Conservation (phyloP, 371 early-diverging fungal genomes). For the Zychaea mexicana region DNA sequence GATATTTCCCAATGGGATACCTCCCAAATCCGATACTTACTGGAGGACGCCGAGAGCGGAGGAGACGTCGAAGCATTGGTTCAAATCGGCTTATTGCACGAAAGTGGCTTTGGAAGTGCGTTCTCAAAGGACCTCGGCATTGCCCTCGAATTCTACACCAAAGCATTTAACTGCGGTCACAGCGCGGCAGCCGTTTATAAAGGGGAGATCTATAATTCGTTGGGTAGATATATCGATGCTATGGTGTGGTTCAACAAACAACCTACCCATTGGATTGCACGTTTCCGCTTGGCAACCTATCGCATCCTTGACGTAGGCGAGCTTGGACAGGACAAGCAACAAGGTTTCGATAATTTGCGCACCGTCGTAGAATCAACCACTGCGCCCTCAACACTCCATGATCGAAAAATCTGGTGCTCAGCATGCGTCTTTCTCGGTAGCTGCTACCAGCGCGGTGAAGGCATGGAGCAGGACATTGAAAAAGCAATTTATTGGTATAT, state of each 20-base stretch:
- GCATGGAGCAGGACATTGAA: conserved; percentile 2
- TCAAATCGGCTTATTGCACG: conserved; percentile 14
- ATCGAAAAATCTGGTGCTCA: background rate
- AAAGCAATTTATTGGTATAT: conserved; percentile 13
- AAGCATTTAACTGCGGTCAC: conserved; percentile 18
- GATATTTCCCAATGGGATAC: conserved; percentile 11
- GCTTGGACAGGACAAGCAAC: conserved; percentile 1
- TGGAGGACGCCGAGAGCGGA: conserved; percentile 19
- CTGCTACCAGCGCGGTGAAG: conserved; percentile 15
- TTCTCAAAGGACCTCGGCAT: background rate
- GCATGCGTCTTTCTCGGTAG: conserved; percentile 16
- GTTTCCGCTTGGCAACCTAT: conserved; percentile 18
- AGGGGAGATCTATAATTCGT: conserved; percentile 13
- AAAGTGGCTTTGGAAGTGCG: conserved; percentile 11
- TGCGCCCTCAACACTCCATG: background rate
- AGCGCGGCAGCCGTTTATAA: conserved; percentile 14
- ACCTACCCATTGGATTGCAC: conserved; percentile 12
- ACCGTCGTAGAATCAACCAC: background rate
- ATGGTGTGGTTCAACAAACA: conserved; percentile 13
- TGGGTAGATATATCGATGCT: conserved; percentile 15
- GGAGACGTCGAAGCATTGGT: conserved; percentile 24
- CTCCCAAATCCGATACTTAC: conserved; percentile 11
- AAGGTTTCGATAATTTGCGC: conserved; percentile 8
- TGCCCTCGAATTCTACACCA: conserved; percentile 11
- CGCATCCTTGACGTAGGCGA: conserved; percentile 17